A percentile compares a stretch with the other conserved stretches of the same genome.
Evolutionary conservation across 116 monocot species (phyloP).

Genomic region (Posidonia oceanica): DNA sequence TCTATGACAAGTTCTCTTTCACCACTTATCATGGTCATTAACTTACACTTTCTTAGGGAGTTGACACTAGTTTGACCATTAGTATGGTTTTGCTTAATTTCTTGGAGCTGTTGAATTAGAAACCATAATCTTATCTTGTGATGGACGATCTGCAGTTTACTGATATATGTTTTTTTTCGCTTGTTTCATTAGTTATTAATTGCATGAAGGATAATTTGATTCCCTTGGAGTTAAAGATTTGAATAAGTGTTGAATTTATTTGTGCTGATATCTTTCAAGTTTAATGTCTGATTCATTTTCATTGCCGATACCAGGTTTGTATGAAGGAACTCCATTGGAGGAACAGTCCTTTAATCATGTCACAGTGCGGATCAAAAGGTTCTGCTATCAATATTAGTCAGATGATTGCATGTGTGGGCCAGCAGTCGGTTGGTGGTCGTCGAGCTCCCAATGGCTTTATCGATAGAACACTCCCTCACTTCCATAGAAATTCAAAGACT

Average conservation of each 20-base stretch:
- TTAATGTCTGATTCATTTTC: neutral
- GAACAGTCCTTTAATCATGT: conserved; percentile 98
- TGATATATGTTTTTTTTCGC: no score
- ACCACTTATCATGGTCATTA: no score
- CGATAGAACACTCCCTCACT: conserved; percentile 93
- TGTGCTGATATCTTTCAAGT: neutral
- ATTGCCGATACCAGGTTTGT: conserved; percentile 47
- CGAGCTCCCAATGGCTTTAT: conserved; percentile 98
- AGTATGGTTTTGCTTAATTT: no score
- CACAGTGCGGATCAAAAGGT: conserved; percentile 98
- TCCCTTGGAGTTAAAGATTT: no score
- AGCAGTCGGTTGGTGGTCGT: conserved; percentile 95
- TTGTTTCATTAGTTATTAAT: no score
- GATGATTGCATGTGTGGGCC: conserved; percentile 97
- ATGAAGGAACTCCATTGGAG: conserved; percentile 88
- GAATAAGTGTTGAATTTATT: neutral
- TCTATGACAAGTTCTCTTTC: no score
- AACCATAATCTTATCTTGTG: no score
- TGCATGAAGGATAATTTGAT: no score
- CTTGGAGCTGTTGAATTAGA: no score
- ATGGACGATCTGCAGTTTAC: no score
- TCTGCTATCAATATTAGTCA: conserved; percentile 92
- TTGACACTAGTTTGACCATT: no score
- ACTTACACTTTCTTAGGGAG: no score
- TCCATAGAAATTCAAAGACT: conserved; percentile 71